phyloP scores from a whole-genome alignment of 78 protist species.

The Chrysochromulina parva region DNA sequence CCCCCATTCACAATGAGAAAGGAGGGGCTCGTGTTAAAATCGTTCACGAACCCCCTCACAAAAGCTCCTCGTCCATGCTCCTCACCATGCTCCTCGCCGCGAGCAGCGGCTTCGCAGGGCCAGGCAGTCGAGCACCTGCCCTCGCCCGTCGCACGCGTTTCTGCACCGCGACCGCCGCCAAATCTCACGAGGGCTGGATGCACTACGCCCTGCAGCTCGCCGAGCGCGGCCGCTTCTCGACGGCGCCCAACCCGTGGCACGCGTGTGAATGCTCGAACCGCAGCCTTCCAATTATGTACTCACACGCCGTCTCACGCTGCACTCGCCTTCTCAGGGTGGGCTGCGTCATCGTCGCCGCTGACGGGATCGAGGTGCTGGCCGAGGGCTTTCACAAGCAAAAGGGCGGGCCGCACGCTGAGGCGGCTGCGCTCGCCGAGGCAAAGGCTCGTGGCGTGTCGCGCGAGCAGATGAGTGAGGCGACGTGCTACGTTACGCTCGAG shows the following conservation, averaged over 20 bases:
- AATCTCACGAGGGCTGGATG: slow-evolving; percentile 6
- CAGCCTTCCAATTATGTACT: too few relatives aligned
- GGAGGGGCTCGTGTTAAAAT: too few relatives aligned
- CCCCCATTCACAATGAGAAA: too few relatives aligned
- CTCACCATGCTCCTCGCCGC: too few relatives aligned
- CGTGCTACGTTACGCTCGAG: slow-evolving; percentile 44
- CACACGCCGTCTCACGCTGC: too few relatives aligned
- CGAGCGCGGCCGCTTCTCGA: slow-evolving; percentile 40
- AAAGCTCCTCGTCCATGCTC: too few relatives aligned
- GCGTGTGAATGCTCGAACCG: too few relatives aligned
- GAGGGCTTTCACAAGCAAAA: slow-evolving; percentile 29
- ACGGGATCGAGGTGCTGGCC: slow-evolving; percentile 33
- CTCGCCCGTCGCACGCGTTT: too few relatives aligned
- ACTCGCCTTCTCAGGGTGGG: slow-evolving; percentile 27
- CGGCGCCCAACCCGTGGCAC: slow-evolving; percentile 63
- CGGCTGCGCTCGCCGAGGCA: slow-evolving; percentile 20
- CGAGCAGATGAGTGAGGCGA: background rate
- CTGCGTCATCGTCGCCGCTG: slow-evolving; percentile 32
- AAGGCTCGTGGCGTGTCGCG: background rate
- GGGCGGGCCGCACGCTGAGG: slow-evolving; percentile 51
- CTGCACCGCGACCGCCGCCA: too few relatives aligned
- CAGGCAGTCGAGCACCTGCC: too few relatives aligned
- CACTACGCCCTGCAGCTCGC: background rate
- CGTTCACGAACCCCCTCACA: too few relatives aligned
- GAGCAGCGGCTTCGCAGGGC: too few relatives aligned